A percentile compares a stretch with the other conserved stretches of the same genome.
Conservation (phyloP, 768 basidiomycete genomes). For the Kwoniella mangroviensis region DNA sequence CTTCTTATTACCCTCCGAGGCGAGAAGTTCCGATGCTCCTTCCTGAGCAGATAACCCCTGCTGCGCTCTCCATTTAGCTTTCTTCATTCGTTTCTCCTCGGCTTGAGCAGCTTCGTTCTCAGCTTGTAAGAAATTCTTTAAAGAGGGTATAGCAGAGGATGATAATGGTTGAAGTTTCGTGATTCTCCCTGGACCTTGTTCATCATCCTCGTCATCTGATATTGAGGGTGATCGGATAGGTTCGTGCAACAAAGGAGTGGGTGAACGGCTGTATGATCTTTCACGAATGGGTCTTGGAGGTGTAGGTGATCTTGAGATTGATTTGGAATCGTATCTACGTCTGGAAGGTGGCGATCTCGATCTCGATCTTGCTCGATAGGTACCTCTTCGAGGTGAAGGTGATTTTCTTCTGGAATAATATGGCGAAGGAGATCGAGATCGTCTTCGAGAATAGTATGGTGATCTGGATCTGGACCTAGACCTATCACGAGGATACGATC, state of each 20-base stretch:
- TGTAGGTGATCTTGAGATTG: constrained; percentile 11
- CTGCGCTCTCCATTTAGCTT: constrained; percentile 62
- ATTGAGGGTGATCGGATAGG: constrained; percentile 27
- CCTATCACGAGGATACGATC: constrained; percentile 20
- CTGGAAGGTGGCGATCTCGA: constrained; percentile 8
- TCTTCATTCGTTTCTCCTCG: constrained; percentile 73
- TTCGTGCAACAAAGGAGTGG: constrained; percentile 28
- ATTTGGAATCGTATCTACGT: constrained; percentile 1
- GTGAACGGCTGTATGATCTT: constrained; percentile 27
- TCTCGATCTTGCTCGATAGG: background rate
- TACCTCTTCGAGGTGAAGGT: constrained; percentile 7
- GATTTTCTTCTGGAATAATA: constrained; percentile 9
- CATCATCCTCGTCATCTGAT: constrained; percentile 34
- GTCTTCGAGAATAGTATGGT: constrained; percentile 3
- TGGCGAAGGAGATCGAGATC: constrained; percentile 10
- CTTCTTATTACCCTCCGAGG: constrained; percentile 1
- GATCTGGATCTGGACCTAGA: constrained; percentile 27
- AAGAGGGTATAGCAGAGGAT: constrained; percentile 80
- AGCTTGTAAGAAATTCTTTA: constrained; percentile 78
- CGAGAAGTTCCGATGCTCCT: constrained; percentile 32
- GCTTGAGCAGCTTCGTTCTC: constrained; percentile 70
- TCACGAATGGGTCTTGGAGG: constrained; percentile 9
- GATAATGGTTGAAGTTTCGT: constrained; percentile 71
- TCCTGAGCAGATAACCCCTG: constrained; percentile 54
- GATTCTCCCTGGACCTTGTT: constrained; percentile 16